These are phyloP conservation scores for Boletus edulis DNA, from an alignment of 768 basidiomycete species.

Conservation along the genomic window DNA sequence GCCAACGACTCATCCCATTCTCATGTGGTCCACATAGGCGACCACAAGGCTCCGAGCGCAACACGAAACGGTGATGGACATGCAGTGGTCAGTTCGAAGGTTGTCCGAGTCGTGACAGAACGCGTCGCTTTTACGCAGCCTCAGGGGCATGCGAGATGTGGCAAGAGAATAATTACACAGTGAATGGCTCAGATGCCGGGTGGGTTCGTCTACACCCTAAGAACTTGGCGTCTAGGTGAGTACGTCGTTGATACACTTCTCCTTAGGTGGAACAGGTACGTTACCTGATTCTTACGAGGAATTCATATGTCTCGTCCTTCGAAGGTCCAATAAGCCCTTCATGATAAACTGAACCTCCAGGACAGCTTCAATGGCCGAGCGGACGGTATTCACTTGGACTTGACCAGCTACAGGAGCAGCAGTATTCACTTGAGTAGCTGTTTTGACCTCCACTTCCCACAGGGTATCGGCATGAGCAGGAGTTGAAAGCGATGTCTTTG, in stretches of 20 bases:
- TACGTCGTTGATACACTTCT: not conserved
- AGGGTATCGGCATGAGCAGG: slow-evolving; percentile 77
- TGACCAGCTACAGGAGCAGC: slow-evolving; percentile 37
- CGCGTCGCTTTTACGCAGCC: no score
- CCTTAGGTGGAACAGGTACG: not conserved
- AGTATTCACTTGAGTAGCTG: slow-evolving; percentile 73
- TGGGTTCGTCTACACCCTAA: no score
- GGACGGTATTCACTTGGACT: slow-evolving; percentile 68
- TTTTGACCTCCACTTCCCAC: slow-evolving; percentile 89
- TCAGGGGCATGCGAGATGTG: no score
- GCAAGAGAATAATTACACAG: no score
- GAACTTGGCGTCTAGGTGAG: not conserved
- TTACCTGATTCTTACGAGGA: not conserved
- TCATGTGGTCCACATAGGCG: not conserved
- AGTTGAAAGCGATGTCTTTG: slow-evolving; percentile 70
- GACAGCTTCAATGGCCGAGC: slow-evolving; percentile 66
- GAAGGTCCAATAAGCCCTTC: slow-evolving; percentile 79
- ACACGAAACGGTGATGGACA: no score
- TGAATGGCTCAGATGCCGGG: no score
- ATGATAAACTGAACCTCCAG: slow-evolving; percentile 80
- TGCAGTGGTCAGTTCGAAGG: no score
- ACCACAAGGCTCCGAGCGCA: no score
- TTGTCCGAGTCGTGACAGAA: no score
- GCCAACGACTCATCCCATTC: not conserved
- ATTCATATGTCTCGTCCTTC: slow-evolving; percentile 65